A percentile compares a stretch with the other conserved stretches of the same genome.
Conservation (phyloP, 2,329 filamentous ascomycete genomes). For the Tolypocladium endophyticum region DNA sequence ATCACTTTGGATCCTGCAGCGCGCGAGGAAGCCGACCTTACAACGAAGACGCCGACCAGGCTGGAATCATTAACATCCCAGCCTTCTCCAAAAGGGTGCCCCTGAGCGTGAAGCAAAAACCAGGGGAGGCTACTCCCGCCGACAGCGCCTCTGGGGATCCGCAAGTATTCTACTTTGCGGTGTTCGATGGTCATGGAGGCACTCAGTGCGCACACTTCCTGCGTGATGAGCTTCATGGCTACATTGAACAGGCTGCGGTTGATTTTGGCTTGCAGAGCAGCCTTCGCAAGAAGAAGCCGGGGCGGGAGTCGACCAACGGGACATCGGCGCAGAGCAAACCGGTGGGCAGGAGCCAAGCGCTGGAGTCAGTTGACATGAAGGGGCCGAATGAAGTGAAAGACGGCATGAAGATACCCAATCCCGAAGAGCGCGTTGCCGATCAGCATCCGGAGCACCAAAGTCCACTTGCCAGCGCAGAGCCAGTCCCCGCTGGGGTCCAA, state of each 20-base stretch:
- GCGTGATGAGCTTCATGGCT: slow-evolving; percentile 72
- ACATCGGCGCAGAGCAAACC: slow-evolving; percentile 6
- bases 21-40: slow-evolving; percentile 75
- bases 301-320: slow-evolving; percentile 9
- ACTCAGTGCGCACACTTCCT: slow-evolving; percentile 81
- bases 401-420: slow-evolving; percentile 22
- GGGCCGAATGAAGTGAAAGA: slow-evolving; percentile 32
- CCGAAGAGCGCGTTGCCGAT: slow-evolving; percentile 17
- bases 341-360: slow-evolving; percentile 14
- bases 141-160: slow-evolving; percentile 78
- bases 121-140: slow-evolving; percentile 55
- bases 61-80: slow-evolving; percentile 84
- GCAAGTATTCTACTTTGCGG: slow-evolving; percentile 93
- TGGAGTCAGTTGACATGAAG: slow-evolving; percentile 35
- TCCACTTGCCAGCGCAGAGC: slow-evolving; percentile 25
- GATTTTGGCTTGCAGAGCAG: slow-evolving; percentile 73
- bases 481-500: slow-evolving; percentile 39
- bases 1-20: slow-evolving; percentile 79
- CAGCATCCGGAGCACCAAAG: slow-evolving; percentile 25
- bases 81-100: slow-evolving; percentile 82
- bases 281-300: slow-evolving; percentile 38
- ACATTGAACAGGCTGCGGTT: slow-evolving; percentile 72
- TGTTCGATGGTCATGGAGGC: slow-evolving; percentile 95
- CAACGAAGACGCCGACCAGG: slow-evolving; percentile 92
- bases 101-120: slow-evolving; percentile 43